These are phyloP conservation scores for Vaccinium macrocarpon DNA, from an alignment of 148 eudicot species.

Conservation along the genomic window DNA sequence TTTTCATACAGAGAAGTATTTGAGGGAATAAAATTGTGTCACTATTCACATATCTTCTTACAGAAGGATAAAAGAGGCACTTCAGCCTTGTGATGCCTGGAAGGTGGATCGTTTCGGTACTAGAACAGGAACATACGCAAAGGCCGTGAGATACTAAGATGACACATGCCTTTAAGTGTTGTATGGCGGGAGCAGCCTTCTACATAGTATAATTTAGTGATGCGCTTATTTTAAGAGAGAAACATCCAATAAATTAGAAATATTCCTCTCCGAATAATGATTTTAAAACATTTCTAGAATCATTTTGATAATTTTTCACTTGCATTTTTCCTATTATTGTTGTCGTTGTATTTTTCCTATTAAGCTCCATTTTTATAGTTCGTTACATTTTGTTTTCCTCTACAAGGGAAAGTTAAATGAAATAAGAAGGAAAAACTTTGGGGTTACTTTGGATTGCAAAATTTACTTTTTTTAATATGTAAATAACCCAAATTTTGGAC, in stretches of 20 bases:
- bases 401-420: neutral
- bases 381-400: neutral
- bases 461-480: neutral
- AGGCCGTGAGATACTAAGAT: neutral
- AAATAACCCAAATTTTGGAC: neutral
- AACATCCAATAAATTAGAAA: neutral
- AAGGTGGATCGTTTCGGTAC: neutral
- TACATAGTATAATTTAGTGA: neutral
- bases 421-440: neutral
- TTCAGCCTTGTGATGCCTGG: neutral
- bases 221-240: neutral
- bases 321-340: neutral
- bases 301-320: neutral
- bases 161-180: neutral
- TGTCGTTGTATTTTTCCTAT: neutral
- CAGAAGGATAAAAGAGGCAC: neutral
- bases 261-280: neutral
- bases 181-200: neutral
- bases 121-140: neutral
- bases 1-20: neutral
- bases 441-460: neutral
- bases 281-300: neutral
- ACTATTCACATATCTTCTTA: neutral
- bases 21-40: neutral
- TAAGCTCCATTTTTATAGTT: neutral